Evolutionary conservation across 306 rosid genomes (phyloP).

Genomic region (Medicago truncatula): DNA sequence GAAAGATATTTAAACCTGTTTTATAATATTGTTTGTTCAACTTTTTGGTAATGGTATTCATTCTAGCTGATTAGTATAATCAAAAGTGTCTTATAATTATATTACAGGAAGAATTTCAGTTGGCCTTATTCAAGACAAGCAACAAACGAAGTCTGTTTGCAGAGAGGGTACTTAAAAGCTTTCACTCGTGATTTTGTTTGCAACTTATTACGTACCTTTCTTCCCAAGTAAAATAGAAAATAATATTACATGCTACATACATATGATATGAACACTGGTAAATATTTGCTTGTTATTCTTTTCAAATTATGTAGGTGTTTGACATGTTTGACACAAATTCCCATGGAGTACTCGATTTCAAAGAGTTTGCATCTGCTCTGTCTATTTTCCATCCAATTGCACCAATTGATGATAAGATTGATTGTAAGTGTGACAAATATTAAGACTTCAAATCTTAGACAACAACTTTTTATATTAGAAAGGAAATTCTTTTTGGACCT

Average conservation of each 20-base stretch:
- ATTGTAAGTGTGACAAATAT: constrained; percentile 57
- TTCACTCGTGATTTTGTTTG: too few species aligned
- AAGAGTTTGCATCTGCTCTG: constrained; percentile 81
- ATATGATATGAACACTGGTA: constrained; percentile 16
- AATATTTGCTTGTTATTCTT: constrained; percentile 28
- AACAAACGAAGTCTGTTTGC: constrained; percentile 86
- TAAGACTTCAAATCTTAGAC: too few species aligned
- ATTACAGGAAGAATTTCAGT: constrained; percentile 80
- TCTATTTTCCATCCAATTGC: constrained; percentile 92
- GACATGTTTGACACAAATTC: constrained; percentile 76
- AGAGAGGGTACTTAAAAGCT: constrained; percentile 62
- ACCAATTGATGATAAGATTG: constrained; percentile 70
- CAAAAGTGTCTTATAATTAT: neutral
- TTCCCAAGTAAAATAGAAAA: too few species aligned
- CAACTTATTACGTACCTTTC: too few species aligned
- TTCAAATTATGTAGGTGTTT: constrained; percentile 68
- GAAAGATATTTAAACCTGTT: too few species aligned
- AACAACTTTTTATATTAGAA: too few species aligned
- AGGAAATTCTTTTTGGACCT: too few species aligned
- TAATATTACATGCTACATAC: neutral
- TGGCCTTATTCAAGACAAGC: constrained; percentile 79
- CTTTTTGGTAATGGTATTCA: too few species aligned
- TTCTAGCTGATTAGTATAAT: neutral
- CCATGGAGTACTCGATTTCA: constrained; percentile 73
- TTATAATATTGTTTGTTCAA: too few species aligned